Evolutionary conservation across 208 protist genomes (phyloP).

Genomic region (Trypanosoma melophagium): DNA sequence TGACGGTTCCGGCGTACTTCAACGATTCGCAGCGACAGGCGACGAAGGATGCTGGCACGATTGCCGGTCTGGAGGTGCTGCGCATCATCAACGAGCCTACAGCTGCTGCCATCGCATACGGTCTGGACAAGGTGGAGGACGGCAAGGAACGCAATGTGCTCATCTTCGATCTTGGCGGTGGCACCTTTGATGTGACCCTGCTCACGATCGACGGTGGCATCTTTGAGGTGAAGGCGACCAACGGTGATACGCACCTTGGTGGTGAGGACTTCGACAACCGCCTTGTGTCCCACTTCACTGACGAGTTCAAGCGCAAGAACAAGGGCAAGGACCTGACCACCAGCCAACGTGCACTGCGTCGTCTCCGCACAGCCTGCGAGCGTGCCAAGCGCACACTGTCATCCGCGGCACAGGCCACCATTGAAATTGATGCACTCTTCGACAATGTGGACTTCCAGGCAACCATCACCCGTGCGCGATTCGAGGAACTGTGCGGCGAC

Average conservation of each 20-base stretch:
- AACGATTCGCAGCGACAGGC: slow-evolving; percentile 97
- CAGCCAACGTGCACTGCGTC: slow-evolving; percentile 67
- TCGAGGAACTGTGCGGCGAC: slow-evolving; percentile 96
- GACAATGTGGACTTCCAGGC: slow-evolving; percentile 97
- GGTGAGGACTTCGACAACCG: slow-evolving; percentile 92
- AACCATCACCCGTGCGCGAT: slow-evolving; percentile 96
- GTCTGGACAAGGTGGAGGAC: slow-evolving; percentile 89
- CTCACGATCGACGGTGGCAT: slow-evolving; percentile 97
- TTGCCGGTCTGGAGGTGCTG: slow-evolving; percentile 94
- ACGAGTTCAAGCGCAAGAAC: slow-evolving; percentile 94
- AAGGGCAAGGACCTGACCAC: slow-evolving; percentile 74
- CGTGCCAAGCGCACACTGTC: slow-evolving; percentile 98
- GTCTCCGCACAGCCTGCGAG: slow-evolving; percentile 88
- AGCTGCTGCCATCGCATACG: slow-evolving; percentile 97
- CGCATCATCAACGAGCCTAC: slow-evolving; percentile 99
- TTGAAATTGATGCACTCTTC: slow-evolving; percentile 98
- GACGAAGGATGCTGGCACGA: slow-evolving; percentile 97
- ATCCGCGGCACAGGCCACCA: slow-evolving; percentile 82
- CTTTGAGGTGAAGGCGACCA: slow-evolving; percentile 98
- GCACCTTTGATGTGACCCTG: slow-evolving; percentile 97
- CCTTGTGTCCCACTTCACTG: slow-evolving; percentile 96
- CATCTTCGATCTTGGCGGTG: slow-evolving; percentile 96
- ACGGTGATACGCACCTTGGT: slow-evolving; percentile 98
- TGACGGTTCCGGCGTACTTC: slow-evolving; percentile 98
- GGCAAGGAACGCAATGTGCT: slow-evolving; percentile 75